phyloP scores from a whole-genome alignment of 805 yeast species.

The Candida sithepensis region DNA sequence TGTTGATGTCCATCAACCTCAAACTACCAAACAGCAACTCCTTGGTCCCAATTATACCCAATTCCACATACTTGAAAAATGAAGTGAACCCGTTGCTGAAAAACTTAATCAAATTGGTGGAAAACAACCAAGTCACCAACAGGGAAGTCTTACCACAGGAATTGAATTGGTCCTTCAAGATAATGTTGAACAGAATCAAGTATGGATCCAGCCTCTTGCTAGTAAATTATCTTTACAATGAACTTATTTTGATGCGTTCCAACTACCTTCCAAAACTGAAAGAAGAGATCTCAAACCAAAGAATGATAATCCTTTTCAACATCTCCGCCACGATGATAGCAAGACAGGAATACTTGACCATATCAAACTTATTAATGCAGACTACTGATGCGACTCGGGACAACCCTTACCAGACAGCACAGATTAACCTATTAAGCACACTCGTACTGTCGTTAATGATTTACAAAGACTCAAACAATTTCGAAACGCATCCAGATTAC shows the following conservation, averaged over 20 bases:
- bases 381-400: conserved; percentile 2
- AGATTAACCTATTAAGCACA: conserved; percentile 10
- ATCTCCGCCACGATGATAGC: conserved; percentile 23
- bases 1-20: conserved; percentile 18
- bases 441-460: conserved; percentile 17
- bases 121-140: conserved; percentile 1
- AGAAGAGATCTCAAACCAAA: conserved; percentile 35
- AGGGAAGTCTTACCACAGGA: conserved; percentile 16
- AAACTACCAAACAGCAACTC: conserved; percentile 12
- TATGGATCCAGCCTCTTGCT: conserved; percentile 39
- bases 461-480: conserved; percentile 10
- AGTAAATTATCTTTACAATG: conserved; percentile 41
- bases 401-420: conserved; percentile 5
- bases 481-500: background rate
- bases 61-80: conserved; percentile 24
- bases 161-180: conserved; percentile 21
- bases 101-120: conserved; percentile 21
- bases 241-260: conserved; percentile 31
- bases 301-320: conserved; percentile 14
- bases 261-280: conserved; percentile 29
- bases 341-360: conserved; percentile 27
- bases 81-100: conserved; percentile 27
- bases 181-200: conserved; percentile 38
- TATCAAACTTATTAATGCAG: conserved; percentile 19
- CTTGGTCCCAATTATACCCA: conserved; percentile 24